A percentile compares a stretch with the other conserved stretches of the same genome.
Conservation (phyloP, 2,329 filamentous ascomycete genomes). For the Periconia macrospinosa region DNA sequence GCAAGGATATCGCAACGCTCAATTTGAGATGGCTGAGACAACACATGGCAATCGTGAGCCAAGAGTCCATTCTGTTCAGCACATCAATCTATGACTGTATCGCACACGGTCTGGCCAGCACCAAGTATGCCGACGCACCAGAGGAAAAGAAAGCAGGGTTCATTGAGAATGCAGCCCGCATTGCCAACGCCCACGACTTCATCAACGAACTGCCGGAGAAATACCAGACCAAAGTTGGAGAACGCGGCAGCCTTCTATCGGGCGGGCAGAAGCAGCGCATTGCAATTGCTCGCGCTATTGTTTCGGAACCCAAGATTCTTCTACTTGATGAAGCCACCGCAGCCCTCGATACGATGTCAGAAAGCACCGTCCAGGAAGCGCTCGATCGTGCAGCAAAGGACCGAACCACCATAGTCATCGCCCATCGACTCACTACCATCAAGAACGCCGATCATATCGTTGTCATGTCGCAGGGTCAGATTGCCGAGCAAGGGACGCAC, state of each 20-base stretch:
- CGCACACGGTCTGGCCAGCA: slow-evolving; percentile 85
- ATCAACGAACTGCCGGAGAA: slow-evolving; percentile 79
- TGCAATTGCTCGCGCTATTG: slow-evolving; percentile 86
- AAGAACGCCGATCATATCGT: slow-evolving; percentile 94
- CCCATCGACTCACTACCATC: slow-evolving; percentile 93
- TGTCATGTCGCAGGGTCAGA: slow-evolving; percentile 82
- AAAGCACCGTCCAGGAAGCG: slow-evolving; percentile 91
- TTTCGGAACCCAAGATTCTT: slow-evolving; percentile 88
- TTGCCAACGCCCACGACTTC: slow-evolving; percentile 94
- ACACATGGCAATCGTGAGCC: slow-evolving; percentile 88
- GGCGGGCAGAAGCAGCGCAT: slow-evolving; percentile 98
- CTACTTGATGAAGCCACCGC: slow-evolving; percentile 95
- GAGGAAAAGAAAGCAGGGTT: slow-evolving; percentile 67
- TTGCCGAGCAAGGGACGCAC: slow-evolving; percentile 91
- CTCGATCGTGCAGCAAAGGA: slow-evolving; percentile 83
- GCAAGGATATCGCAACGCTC: slow-evolving; percentile 74
- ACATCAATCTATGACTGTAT: slow-evolving; percentile 92
- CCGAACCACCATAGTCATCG: slow-evolving; percentile 93
- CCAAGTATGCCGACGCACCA: slow-evolving; percentile 65
- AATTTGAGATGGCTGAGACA: slow-evolving; percentile 91
- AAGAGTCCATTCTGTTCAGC: slow-evolving; percentile 88
- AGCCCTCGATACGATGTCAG: slow-evolving; percentile 89
- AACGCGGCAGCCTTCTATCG: slow-evolving; percentile 87
- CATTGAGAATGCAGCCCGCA: slow-evolving; percentile 79
- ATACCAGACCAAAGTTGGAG: slow-evolving; percentile 93